Base-by-base conservation (phyloP, 768 basidiomycete genomes). In the Gloeopeniophorella convolvens region DNA sequence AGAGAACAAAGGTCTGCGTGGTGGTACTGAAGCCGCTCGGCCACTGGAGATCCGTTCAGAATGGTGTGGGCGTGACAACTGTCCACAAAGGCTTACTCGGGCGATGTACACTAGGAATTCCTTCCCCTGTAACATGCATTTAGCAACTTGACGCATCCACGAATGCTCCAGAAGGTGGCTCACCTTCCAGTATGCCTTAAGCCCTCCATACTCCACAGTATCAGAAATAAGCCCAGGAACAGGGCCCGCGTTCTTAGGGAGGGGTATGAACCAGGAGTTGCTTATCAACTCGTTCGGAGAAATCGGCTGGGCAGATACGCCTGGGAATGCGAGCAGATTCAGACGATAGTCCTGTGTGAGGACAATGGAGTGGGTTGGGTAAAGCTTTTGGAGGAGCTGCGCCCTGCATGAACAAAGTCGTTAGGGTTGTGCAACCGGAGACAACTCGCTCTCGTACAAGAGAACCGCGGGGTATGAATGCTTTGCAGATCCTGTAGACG, bases 361-460 rank as follows among this genome's bases (percentile, higher is more conserved):
- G 7, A 85, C 72, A 23, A 86, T 58, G 23, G 81, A 79, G 58
- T 83, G 72, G 9, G 76, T 73, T 5, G 85, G 82, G 61, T 86
- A 80, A 13, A 83, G 49, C 57, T 70, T 74, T 31, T 72, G 76
- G 32, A 89, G 68, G 5, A 45, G 36, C 26, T 32, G 71, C 66
- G 51, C 80, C 69, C 61, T 58, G 75, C 66, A 66, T 65, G 54
- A 13, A 42, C 37, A 5, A 26, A 15, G 36, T 18, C 20, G 11
- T 27, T 10, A 18, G n/a, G 16, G 7, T 21, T n/a, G 33, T 40
- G 46, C 31, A 40, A 24, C 10, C 20, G 5, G 21, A 16, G 33
- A 23, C 16, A 30, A 16, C 15, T 18, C 23, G 16, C 13, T 23
- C 26, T 36, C 54, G 35, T 34, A 55, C 53, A 55, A 24, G 37